Conservation (phyloP, 2,329 filamentous ascomycete genomes). For the Beauveria brongniartii region DNA sequence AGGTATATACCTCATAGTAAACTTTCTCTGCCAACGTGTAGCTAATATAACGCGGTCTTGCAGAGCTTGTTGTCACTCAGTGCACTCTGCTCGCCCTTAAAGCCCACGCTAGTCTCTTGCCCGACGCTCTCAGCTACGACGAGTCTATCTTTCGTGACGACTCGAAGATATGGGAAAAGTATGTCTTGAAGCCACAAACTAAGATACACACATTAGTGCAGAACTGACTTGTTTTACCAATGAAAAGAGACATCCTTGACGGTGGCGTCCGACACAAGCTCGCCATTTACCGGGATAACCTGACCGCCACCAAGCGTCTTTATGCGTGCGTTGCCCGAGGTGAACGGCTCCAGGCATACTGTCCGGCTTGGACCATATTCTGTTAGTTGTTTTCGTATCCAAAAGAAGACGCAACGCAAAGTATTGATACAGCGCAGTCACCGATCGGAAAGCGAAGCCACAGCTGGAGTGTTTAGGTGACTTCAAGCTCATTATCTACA, state of each 20-base stretch:
- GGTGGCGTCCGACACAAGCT: conserved; percentile 8
- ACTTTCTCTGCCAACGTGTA: not conserved
- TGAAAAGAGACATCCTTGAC: conserved; percentile 1
- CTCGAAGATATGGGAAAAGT: not conserved
- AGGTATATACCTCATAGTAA: not conserved
- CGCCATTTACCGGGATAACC: conserved; percentile 4
- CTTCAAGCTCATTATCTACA: not conserved
- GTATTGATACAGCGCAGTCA: not conserved
- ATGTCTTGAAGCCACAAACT: not conserved
- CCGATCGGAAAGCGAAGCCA: not conserved
- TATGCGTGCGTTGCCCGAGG: not conserved
- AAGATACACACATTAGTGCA: not conserved
- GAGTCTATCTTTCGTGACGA: conserved; percentile 1
- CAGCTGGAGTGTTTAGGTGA: not conserved
- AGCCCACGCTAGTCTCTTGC: not conserved
- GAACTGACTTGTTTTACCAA: not conserved
- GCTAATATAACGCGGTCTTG: not conserved
- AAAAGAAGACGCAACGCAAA: not conserved
- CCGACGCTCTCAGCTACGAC: not conserved
- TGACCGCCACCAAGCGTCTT: conserved; percentile 7
- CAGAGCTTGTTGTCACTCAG: conserved; percentile 8
- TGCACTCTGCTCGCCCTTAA: conserved; percentile 9
- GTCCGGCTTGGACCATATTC: conserved; percentile 11
- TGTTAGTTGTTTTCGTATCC: not conserved
- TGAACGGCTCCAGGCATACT: not conserved